A percentile compares a stretch with the other conserved stretches of the same genome.
These are phyloP conservation scores for Ogataea angusta DNA, from an alignment of 805 yeast genomes.

Conservation along the genomic window DNA sequence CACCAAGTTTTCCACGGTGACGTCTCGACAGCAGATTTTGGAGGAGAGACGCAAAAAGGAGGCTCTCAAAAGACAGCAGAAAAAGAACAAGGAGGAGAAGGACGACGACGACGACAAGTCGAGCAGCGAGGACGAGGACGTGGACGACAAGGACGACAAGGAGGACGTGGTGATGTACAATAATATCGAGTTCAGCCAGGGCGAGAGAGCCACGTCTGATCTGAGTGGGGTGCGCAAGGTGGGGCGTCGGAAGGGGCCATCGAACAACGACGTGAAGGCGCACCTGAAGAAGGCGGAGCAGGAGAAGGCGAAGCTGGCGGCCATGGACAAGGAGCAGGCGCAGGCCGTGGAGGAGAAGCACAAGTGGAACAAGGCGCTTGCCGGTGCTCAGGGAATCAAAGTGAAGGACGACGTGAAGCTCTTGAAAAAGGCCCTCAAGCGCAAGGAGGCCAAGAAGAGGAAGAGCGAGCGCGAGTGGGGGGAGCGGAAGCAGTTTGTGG, in stretches of 20 bases:
- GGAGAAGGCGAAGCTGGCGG: conserved; percentile 60
- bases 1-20: conserved; percentile 76
- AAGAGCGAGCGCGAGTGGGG: conserved; percentile 90
- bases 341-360: conserved; percentile 63
- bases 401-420: conserved; percentile 86
- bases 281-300: conserved; percentile 75
- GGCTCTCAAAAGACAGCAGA: conserved; percentile 35
- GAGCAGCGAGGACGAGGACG: conserved; percentile 37
- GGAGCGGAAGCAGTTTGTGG: conserved; percentile 80
- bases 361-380: conserved; percentile 80
- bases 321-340: conserved; percentile 59
- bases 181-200: conserved; percentile 79
- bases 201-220: conserved; percentile 75
- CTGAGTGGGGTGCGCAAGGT: conserved; percentile 52
- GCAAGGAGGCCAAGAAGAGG: conserved; percentile 77
- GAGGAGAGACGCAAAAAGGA: conserved; percentile 57
- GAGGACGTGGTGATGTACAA: conserved; percentile 66
- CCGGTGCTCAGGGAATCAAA: conserved; percentile 85
- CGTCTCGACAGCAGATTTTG: conserved; percentile 75
- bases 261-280: conserved; percentile 77
- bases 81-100: conserved; percentile 16
- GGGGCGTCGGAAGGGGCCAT: conserved; percentile 75
- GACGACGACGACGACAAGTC: conserved; percentile 37
- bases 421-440: conserved; percentile 79
- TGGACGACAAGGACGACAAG: conserved; percentile 33